A percentile compares a stretch with the other conserved stretches of the same genome.
These are phyloP conservation scores for Leucocoprinus leucothites DNA, from an alignment of 768 basidiomycete species.

Conservation along the genomic window DNA sequence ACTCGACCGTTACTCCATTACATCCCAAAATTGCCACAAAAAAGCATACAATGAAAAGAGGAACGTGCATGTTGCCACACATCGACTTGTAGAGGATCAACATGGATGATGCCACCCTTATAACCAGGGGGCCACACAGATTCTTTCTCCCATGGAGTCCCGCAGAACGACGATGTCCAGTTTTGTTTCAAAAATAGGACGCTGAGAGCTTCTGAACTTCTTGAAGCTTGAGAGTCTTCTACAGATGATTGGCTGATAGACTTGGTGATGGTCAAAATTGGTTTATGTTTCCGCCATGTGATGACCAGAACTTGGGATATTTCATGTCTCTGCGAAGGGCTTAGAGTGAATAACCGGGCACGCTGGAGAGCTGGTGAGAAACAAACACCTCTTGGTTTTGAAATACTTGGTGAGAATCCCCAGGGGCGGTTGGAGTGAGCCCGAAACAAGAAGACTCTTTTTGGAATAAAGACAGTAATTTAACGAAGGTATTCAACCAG, in stretches of 20 bases:
- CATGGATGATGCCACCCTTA: background rate
- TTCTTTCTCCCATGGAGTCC: conserved; percentile 6
- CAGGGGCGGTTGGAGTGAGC: too few species aligned
- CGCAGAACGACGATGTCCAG: background rate
- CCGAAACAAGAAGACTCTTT: too few species aligned
- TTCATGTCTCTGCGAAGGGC: too few species aligned
- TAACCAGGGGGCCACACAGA: background rate
- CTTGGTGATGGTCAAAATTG: background rate
- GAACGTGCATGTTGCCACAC: background rate
- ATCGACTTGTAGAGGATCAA: background rate
- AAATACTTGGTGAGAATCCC: too few species aligned
- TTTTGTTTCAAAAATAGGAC: background rate
- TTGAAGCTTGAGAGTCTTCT: background rate
- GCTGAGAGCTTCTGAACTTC: background rate
- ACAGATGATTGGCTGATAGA: background rate
- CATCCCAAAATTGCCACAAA: background rate
- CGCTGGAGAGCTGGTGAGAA: too few species aligned
- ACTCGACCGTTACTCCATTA: conserved; percentile 3
- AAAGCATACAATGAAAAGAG: background rate
- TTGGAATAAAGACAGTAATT: too few species aligned
- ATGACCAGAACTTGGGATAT: too few species aligned
- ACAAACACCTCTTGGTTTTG: too few species aligned
- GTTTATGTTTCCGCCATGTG: background rate
- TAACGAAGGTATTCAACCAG: too few species aligned
- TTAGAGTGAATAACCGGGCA: too few species aligned